Percentiles rank a stretch among this genome's conserved stretches.
Conservation (phyloP, 441 rosid genomes). For the Corymbia citriodora region DNA sequence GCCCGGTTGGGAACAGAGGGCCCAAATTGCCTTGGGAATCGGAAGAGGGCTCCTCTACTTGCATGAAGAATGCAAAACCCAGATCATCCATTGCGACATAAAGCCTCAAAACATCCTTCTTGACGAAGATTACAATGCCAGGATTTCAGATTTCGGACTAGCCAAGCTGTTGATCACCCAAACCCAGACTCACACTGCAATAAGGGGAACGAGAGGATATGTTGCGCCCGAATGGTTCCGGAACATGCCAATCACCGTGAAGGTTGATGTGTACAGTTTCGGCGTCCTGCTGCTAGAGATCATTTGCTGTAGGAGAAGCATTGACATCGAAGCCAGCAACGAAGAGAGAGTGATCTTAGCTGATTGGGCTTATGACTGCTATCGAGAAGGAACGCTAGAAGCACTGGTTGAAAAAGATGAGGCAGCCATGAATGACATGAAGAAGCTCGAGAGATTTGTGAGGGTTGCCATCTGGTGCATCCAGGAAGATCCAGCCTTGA, state of each 20-base stretch:
- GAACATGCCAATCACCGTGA: not conserved
- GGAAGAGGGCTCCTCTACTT: conserved; percentile 21
- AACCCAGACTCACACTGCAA: not conserved
- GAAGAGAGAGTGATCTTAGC: conserved; percentile 20
- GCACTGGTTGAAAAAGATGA: conserved; percentile 15
- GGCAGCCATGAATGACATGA: conserved; percentile 19
- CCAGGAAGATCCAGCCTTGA: conserved; percentile 14
- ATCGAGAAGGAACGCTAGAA: conserved; percentile 10
- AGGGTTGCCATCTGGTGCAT: conserved; percentile 38
- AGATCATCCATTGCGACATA: conserved; percentile 25
- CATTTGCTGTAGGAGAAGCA: conserved; percentile 25
- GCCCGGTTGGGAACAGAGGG: conserved; percentile 18
- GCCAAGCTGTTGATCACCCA: conserved; percentile 22
- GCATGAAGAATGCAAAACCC: conserved; percentile 25
- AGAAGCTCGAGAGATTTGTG: conserved; percentile 26
- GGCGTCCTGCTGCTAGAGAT: conserved; percentile 35
- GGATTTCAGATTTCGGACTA: conserved; percentile 24
- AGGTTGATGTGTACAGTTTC: conserved; percentile 27
- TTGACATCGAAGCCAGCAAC: conserved; percentile 8
- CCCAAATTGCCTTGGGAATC: conserved; percentile 6
- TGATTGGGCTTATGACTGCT: conserved; percentile 22
- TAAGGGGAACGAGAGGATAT: conserved; percentile 18
- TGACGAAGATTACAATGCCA: conserved; percentile 7
- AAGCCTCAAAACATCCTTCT: conserved; percentile 26
- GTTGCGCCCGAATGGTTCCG: conserved; percentile 27